Conservation (phyloP, 768 basidiomycete genomes). For the Polyporus arcularius region DNA sequence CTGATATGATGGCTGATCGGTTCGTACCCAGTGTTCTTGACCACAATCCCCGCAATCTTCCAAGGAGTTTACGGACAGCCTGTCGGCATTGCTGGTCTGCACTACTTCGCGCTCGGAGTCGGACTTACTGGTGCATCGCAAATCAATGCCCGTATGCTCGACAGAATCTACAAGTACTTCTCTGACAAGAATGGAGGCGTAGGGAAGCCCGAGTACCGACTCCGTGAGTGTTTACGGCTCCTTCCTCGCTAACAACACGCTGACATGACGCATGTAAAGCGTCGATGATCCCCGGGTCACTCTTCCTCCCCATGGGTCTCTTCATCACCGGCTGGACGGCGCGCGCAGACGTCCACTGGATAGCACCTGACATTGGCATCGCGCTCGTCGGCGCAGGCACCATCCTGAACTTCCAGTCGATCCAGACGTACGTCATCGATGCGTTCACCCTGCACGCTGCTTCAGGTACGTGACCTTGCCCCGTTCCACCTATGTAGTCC, state of each 20-base stretch:
- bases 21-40: constrained; percentile 53
- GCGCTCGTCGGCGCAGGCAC: constrained; percentile 55
- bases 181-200: constrained; percentile 53
- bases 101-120: constrained; percentile 70
- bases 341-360: constrained; percentile 61
- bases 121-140: constrained; percentile 55
- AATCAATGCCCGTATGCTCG: constrained; percentile 56
- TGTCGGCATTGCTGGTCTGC: constrained; percentile 59
- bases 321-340: constrained; percentile 74
- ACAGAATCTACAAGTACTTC: constrained; percentile 52
- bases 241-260: background rate
- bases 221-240: constrained; percentile 36
- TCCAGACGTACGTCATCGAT: constrained; percentile 71
- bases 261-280: constrained; percentile 36
- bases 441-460: constrained; percentile 65
- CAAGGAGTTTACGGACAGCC: constrained; percentile 49
- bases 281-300: constrained; percentile 56
- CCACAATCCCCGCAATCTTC: constrained; percentile 62
- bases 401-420: constrained; percentile 60
- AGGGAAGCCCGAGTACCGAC: constrained; percentile 54
- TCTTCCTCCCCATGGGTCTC: constrained; percentile 66
- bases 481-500: background rate
- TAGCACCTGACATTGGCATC: constrained; percentile 67
- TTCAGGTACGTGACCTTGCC: constrained; percentile 45
- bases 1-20: background rate